These are phyloP conservation scores for sunflower (Helianthus annuus) DNA, from an alignment of 129 eudicot species.

Conservation along the genomic window HanXRQr2.0-SUNRISE NC_035442.2:12428797-12429296, in stretches of 20 bases:
- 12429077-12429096: conserved; percentile 32
- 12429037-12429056: no score
- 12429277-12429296: no score
- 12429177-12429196: conserved; percentile 9
- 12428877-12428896: conserved; percentile 21
- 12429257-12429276: no score
- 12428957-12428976: conserved; percentile 36
- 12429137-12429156: background rate
- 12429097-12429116: background rate
- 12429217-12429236: no score
- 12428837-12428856: conserved; percentile 7
- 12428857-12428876: conserved; percentile 15
- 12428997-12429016: conserved; percentile 35
- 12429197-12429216: conserved; percentile 2
- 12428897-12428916: conserved; percentile 38
- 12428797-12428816: conserved; percentile 6
- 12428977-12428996: conserved; percentile 37
- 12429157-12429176: conserved; percentile 10
- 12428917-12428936: conserved; percentile 29
- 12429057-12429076: conserved; percentile 23
- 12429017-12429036: background rate
- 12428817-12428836: conserved; percentile 19
- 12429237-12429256: no score
- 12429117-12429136: conserved; percentile 10
- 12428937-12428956: conserved; percentile 38